Conservation (phyloP, 495 filamentous ascomycete species). For the Penicillium canescens region DNA sequence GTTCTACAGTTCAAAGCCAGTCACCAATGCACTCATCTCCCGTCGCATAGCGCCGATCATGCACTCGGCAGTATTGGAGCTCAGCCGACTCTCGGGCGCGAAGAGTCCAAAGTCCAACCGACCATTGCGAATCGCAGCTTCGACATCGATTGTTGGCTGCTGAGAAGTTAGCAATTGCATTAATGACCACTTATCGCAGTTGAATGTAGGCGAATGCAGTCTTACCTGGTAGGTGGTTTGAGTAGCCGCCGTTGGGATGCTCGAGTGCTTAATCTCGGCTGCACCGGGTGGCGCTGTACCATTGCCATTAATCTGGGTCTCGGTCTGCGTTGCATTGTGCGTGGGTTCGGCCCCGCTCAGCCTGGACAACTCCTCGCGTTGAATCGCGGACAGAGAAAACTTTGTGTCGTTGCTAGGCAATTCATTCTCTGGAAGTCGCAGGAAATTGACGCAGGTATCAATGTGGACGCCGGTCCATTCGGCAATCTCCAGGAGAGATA, state of each 20-base stretch:
- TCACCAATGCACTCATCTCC: conserved; percentile 18
- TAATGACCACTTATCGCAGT: conserved; percentile 8
- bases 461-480: conserved; percentile 39
- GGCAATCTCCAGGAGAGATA: conserved; percentile 34
- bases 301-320: conserved; percentile 13
- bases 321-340: not conserved
- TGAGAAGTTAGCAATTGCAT: conserved; percentile 17
- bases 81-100: conserved; percentile 23
- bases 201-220: conserved; percentile 4
- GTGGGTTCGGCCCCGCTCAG: conserved; percentile 3
- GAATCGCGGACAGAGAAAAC: conserved; percentile 15
- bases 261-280: conserved; percentile 1
- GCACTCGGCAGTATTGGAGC: conserved; percentile 14
- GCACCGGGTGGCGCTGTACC: conserved; percentile 5
- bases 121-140: conserved; percentile 32
- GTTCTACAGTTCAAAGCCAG: not conserved
- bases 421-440: conserved; percentile 28
- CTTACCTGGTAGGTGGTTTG: conserved; percentile 22
- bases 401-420: conserved; percentile 3
- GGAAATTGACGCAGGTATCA: conserved; percentile 37
- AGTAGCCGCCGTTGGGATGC: conserved; percentile 13
- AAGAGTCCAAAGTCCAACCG: conserved; percentile 37
- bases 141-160: conserved; percentile 38
- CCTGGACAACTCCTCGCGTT: conserved; percentile 10
- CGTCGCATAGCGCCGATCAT: conserved; percentile 23